phyloP scores from a whole-genome alignment of 805 yeast species.

The Schwanniomyces sp. region DNA sequence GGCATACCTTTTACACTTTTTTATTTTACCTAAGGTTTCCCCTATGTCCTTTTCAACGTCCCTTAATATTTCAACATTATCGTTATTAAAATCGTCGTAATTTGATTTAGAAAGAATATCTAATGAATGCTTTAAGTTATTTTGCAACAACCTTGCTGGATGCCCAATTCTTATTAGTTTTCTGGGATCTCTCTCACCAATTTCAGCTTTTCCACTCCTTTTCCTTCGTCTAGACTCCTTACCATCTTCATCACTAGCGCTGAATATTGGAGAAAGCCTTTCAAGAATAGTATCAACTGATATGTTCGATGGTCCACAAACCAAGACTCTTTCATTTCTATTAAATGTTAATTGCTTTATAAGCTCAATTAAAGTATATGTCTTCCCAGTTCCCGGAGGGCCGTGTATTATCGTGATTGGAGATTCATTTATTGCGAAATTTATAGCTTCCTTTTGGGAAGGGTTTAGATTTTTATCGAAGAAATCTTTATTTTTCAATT shows the following conservation, averaged over 20 bases:
- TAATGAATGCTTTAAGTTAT: constrained; percentile 67
- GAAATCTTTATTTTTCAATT: constrained; percentile 20
- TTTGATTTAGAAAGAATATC: constrained; percentile 65
- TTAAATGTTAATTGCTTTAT: constrained; percentile 65
- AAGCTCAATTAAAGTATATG: constrained; percentile 80
- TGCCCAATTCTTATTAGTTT: constrained; percentile 84
- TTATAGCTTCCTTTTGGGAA: constrained; percentile 74
- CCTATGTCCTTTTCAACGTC: constrained; percentile 76
- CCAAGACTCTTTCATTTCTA: constrained; percentile 56
- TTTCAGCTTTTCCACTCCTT: constrained; percentile 20
- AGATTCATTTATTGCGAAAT: constrained; percentile 56
- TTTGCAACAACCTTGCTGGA: constrained; percentile 77
- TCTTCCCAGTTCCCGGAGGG: constrained; percentile 83
- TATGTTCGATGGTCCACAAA: constrained; percentile 93
- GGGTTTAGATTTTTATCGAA: constrained; percentile 52
- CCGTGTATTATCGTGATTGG: constrained; percentile 69
- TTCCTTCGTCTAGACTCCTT: constrained; percentile 21
- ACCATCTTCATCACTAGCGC: constrained; percentile 6
- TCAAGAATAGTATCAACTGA: constrained; percentile 91
- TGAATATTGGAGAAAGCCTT: constrained; percentile 48
- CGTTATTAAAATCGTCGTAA: constrained; percentile 43
- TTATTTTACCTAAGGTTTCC: constrained; percentile 51
- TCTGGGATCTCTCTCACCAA: constrained; percentile 13
- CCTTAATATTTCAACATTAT: constrained; percentile 46
- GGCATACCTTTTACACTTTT: constrained; percentile 59